Base-by-base conservation (phyloP, 2,329 filamentous ascomycete genomes). In the Juglanconis oblonga region DNA sequence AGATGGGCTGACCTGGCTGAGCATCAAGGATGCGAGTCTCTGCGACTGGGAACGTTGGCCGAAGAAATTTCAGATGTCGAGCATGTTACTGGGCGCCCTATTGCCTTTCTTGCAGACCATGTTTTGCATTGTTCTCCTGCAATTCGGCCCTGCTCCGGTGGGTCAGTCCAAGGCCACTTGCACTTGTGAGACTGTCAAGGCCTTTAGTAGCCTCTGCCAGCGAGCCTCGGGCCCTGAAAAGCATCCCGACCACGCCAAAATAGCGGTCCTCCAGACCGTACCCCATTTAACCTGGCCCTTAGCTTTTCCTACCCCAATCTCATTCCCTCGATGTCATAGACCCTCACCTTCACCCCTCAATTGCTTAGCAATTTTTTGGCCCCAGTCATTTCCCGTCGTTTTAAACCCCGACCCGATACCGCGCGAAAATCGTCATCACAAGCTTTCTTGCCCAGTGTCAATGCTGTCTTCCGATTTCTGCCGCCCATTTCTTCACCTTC, bases 401-500 rank as follows among this genome's bases (percentile, higher is more conserved):
- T 61, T 61, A 58, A 61, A 58, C 60, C 62, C 60, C 58, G 57
- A 58, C 55, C 55, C 55, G 45, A 57, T 49, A 52, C 62, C 57
- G 56, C 62, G 57, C 62, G 55, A 61, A 53, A 57, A 62, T 62
- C 61, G 61, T 62, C 61, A 62, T 62, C 61, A 62, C 61, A 62
- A 61, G 61, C 58, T 62, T 63, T 62, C 61, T 55, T 42, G 59
- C 58, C 56, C 63, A 50, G 36, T 44, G 55, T 57, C 35, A 13
- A 57, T 50, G 55, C 62, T 64, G 62, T 64, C 57, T 61, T 64
- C 64, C 64, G 56, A 53, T 56, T 62, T 63, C 63, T 62, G 57
- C 57, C 62, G 60, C 53, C 42, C 47, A 51, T 57, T 55, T 54
- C 59, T 59, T 53, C 57, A 58, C 63, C 45, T 57, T 52, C 55